Base-by-base conservation (phyloP, 2,329 filamentous ascomycete species). In the Neonectria punicea region DNA sequence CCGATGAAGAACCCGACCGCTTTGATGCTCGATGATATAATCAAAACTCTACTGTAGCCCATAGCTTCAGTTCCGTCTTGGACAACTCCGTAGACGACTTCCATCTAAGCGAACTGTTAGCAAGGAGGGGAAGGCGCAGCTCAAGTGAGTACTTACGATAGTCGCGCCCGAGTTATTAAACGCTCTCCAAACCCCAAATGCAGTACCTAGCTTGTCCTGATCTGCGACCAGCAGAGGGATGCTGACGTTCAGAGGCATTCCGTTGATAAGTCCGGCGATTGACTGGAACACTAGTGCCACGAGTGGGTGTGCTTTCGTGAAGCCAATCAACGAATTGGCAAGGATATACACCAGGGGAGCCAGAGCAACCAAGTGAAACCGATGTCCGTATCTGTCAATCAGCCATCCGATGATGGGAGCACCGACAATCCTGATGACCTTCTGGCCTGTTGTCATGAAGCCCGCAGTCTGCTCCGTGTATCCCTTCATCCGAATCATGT, bases 401-500 rank as follows among this genome's bases (percentile, higher is more conserved):
- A 57, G 53, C 30, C 63, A 49, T 8, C 71, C 69, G 1, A 72
- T 43, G 2, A 68, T 44, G 1, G 70, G 71, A 10, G 65, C 68
- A n/a, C 64, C 47, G 5, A 73, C 62, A 13, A 73, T 73, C 1
- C 57, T 57, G 18, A 73, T 53, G 14, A 73, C 59, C 39, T 66
- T 67, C 18, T 73, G 70, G 0, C 58, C 71, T 1, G 69, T 74
- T 1, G 69, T 64, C n/a, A 74, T 34, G 44, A 66, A 74, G 2
- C 72, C 70, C 3, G 70, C 70, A 1, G 64, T 59, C 22, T 68
- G 67, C 51, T 74, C 70, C 5, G 56, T 70, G 44, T 72, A 74
- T 1, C 68, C 68, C 56, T 72, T 72, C 70, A 73, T 71, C 5
- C 44, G 61, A 49, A 74, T 72, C 57, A 73, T 72, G 18, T 74